phyloP scores from a whole-genome alignment of 2,329 filamentous ascomycete species.

The Stagonosporopsis cucurbitacearum region DNA sequence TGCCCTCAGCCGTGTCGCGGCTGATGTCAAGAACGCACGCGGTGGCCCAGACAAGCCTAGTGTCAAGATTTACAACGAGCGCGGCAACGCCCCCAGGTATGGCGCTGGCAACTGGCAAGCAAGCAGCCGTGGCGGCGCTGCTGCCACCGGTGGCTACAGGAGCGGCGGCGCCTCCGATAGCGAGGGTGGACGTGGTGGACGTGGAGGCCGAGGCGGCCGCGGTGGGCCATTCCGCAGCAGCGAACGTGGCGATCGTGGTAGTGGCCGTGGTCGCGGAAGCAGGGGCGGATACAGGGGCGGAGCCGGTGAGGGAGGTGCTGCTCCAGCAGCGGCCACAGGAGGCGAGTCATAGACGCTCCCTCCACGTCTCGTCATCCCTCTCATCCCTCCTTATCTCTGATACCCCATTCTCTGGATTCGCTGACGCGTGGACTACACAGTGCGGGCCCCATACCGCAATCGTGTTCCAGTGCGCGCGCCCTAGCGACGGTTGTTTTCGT shows the following conservation, averaged over 20 bases:
- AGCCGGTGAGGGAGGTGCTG: conserved; percentile 43
- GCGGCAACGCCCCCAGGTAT: conserved; percentile 51
- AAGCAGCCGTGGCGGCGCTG: conserved; percentile 66
- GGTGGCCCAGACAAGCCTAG: conserved; percentile 79
- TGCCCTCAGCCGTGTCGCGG: conserved; percentile 75
- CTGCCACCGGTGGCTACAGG: conserved; percentile 76
- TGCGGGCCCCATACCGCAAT: no score
- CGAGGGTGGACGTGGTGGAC: conserved; percentile 69
- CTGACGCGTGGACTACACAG: conserved; percentile 18
- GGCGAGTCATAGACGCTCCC: conserved; percentile 44
- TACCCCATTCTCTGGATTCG: conserved; percentile 39
- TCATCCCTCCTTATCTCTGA: conserved; percentile 33
- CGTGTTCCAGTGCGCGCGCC: background rate
- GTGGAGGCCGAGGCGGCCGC: conserved; percentile 55
- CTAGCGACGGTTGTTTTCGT: conserved; percentile 8
- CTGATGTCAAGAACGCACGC: conserved; percentile 76
- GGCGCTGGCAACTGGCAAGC: conserved; percentile 67
- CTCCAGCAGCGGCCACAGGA: conserved; percentile 45
- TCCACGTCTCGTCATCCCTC: conserved; percentile 17
- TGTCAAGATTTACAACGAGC: conserved; percentile 82
- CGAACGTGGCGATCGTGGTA: conserved; percentile 47
- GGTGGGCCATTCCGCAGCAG: conserved; percentile 61
- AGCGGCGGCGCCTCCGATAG: conserved; percentile 80
- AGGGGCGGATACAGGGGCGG: conserved; percentile 39
- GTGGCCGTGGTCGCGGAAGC: conserved; percentile 48